Conservation (phyloP, 2,329 filamentous ascomycete genomes). For the Penicillium sp. region DNA sequence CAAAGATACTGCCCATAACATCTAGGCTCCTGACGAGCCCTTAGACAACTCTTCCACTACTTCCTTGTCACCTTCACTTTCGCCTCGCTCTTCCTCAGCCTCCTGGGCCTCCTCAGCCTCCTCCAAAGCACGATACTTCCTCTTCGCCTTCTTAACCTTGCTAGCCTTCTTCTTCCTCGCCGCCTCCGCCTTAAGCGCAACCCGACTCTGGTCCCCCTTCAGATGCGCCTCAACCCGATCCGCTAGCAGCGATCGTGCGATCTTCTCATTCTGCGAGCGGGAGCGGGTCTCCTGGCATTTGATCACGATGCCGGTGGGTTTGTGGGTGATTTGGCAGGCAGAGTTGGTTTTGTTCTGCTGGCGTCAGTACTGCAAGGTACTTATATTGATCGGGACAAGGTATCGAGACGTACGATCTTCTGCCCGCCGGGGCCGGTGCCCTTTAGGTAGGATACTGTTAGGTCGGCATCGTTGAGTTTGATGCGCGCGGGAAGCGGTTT, state of each 20-base stretch:
- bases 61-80: not conserved
- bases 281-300: conserved; percentile 92
- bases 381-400: not conserved
- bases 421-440: conserved; percentile 91
- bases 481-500: conserved; percentile 73
- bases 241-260: conserved; percentile 72
- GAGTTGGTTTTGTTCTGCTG: conserved; percentile 86
- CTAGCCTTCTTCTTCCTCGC: conserved; percentile 61
- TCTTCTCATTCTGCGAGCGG: conserved; percentile 78
- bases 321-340: conserved; percentile 86
- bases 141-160: conserved; percentile 41
- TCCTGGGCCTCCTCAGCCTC: conserved; percentile 16
- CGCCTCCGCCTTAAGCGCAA: conserved; percentile 72
- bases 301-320: conserved; percentile 84
- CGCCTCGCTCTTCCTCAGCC: conserved; percentile 13
- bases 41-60: not conserved
- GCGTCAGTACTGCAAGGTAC: not conserved
- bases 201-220: conserved; percentile 71
- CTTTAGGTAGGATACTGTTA: conserved; percentile 82
- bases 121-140: conserved; percentile 43
- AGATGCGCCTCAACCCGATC: conserved; percentile 69
- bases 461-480: conserved; percentile 69
- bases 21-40: not conserved
- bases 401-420: conserved; percentile 65
- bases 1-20: not conserved